Percentiles rank a stretch among this genome's conserved stretches.
Evolutionary conservation across 2,329 filamentous ascomycete species (phyloP).

Genomic region (Celoporthe dispersa): DNA sequence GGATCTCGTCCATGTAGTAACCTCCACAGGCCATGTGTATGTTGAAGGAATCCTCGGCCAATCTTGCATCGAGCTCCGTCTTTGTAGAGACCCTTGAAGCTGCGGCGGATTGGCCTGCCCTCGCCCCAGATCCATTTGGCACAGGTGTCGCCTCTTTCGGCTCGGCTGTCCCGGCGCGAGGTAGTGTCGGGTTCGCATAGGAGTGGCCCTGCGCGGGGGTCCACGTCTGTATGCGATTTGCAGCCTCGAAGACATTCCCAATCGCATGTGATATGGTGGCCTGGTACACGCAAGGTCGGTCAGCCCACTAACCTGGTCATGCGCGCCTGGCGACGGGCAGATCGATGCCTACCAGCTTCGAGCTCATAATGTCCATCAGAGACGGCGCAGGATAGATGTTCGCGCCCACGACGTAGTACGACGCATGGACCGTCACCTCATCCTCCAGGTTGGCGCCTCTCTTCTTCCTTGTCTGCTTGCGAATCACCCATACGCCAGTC

Average conservation of each 20-base stretch:
- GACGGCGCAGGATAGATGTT: conserved; percentile 71
- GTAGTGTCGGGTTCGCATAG: conserved; percentile 48
- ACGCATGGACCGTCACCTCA: conserved; percentile 61
- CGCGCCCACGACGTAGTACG: conserved; percentile 68
- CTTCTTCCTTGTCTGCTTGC: conserved; percentile 68
- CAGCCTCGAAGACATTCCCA: conserved; percentile 55
- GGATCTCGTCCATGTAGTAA: conserved; percentile 71
- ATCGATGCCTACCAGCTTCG: conserved; percentile 55
- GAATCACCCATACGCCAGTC: conserved; percentile 71
- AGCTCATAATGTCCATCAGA: conserved; percentile 62
- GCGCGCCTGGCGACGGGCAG: neutral
- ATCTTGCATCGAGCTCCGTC: conserved; percentile 46
- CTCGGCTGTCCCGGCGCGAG: conserved; percentile 41
- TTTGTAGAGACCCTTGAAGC: conserved; percentile 45
- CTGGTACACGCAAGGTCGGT: conserved; percentile 37
- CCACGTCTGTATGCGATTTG: conserved; percentile 58
- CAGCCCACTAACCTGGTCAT: conserved; percentile 9
- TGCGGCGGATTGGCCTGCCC: conserved; percentile 31
- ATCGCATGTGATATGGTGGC: conserved; percentile 60
- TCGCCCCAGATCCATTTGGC: conserved; percentile 43
- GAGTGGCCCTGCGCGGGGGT: conserved; percentile 57
- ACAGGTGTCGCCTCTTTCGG: conserved; percentile 54
- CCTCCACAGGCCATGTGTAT: conserved; percentile 63
- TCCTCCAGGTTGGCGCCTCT: conserved; percentile 55
- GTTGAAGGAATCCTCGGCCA: conserved; percentile 62